Percentiles rank a stretch among this genome's conserved stretches.
Conservation (phyloP, 139 green algal species). For the Yamagishiella unicocca region DNA sequence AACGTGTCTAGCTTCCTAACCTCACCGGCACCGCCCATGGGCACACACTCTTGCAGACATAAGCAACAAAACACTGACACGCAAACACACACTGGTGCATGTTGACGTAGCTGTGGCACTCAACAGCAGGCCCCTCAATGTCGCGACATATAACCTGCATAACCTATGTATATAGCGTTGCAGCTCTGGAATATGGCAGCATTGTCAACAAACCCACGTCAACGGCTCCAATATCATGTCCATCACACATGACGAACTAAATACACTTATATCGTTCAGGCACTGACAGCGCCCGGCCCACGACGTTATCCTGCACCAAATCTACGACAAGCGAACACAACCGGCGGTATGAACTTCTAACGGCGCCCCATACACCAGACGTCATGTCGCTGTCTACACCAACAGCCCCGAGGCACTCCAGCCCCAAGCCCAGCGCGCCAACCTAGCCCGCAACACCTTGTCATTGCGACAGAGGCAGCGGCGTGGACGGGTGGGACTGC, state of each 20-base stretch:
- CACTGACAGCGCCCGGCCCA: too few species aligned
- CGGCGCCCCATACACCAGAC: too few species aligned
- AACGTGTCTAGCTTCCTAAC: neutral
- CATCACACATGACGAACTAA: neutral
- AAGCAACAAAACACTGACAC: neutral
- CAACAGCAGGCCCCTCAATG: neutral
- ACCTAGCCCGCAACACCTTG: too few species aligned
- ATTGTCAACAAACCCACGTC: conserved; percentile 1
- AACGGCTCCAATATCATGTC: neutral
- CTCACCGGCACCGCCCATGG: conserved; percentile 2
- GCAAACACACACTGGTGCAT: neutral
- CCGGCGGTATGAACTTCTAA: too few species aligned
- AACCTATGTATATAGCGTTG: conserved; percentile 28
- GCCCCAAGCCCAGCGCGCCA: too few species aligned
- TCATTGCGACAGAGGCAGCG: neutral
- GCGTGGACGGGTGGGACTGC: neutral
- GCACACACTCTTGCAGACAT: conserved; percentile 13
- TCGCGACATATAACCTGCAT: conserved; percentile 16
- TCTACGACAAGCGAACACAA: too few species aligned
- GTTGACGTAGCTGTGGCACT: neutral
- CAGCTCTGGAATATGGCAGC: conserved; percentile 22
- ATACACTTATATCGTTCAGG: neutral
- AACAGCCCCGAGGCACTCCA: too few species aligned
- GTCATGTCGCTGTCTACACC: too few species aligned
- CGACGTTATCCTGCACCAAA: conserved; percentile 1